These are phyloP conservation scores for Bertia moriformis DNA, from an alignment of 2,329 filamentous ascomycete genomes.

Conservation along the genomic window DNA sequence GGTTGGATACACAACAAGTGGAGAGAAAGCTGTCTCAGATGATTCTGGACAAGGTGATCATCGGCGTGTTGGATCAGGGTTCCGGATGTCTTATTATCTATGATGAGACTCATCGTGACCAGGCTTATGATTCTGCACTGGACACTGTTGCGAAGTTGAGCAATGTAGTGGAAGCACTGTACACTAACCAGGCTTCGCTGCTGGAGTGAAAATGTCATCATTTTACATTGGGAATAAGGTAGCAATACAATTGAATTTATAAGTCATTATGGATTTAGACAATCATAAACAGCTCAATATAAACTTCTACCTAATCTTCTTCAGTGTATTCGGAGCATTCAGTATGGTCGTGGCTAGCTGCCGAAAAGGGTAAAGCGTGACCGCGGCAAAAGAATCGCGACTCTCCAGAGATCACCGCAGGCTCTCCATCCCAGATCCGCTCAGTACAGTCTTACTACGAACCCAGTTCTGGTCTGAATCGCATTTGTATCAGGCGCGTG, in stretches of 20 bases:
- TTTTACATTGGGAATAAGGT: too few relatives aligned
- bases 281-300: background rate
- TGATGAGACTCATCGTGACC: conserved; percentile 85
- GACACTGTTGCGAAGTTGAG: conserved; percentile 93
- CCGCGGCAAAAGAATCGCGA: conserved; percentile 9
- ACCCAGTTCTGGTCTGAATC: too few relatives aligned
- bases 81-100: conserved; percentile 95
- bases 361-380: conserved; percentile 18
- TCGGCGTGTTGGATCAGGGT: conserved; percentile 91
- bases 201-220: conserved; percentile 56
- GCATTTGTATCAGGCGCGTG: too few relatives aligned
- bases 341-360: too few relatives aligned
- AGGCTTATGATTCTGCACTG: conserved; percentile 85
- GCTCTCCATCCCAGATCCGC: too few relatives aligned
- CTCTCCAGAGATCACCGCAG: too few relatives aligned
- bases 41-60: conserved; percentile 98
- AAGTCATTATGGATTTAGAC: background rate
- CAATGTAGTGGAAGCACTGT: conserved; percentile 91
- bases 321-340: background rate
- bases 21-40: conserved; percentile 98
- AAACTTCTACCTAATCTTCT: conserved; percentile 1
- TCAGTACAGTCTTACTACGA: too few relatives aligned
- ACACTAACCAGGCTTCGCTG: conserved; percentile 92
- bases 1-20: conserved; percentile 86
- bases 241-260: background rate